Evolutionary conservation across 2,329 filamentous ascomycete genomes (phyloP).

Genomic region (Xylariales sp.): DNA sequence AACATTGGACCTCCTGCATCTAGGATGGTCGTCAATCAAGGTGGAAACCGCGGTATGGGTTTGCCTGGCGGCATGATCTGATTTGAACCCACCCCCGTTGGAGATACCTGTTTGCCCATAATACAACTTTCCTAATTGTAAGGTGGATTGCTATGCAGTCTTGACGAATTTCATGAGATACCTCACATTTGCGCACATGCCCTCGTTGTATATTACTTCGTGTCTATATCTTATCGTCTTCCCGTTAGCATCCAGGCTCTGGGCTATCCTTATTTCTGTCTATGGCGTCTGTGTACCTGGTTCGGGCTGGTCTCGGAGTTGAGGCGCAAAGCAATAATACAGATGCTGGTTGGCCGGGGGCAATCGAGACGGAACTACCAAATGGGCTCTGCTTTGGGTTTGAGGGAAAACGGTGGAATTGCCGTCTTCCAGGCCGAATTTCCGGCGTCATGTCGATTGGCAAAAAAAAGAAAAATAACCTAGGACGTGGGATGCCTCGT

Average conservation of each 20-base stretch:
- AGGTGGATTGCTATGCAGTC: constrained; percentile 5
- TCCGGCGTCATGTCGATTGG: too few species aligned
- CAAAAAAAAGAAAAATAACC: constrained; percentile 1
- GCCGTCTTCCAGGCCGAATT: too few species aligned
- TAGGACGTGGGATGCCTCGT: constrained; percentile 3
- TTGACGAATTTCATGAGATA: constrained; percentile 4
- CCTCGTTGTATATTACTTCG: constrained; percentile 6
- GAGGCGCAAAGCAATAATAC: constrained; percentile 6
- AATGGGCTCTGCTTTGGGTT: too few species aligned
- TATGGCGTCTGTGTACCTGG: not conserved
- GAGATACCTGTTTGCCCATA: not conserved
- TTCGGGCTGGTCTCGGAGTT: constrained; percentile 11
- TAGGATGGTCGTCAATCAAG: constrained; percentile 28
- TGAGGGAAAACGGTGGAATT: too few species aligned
- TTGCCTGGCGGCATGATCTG: constrained; percentile 44
- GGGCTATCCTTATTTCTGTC: not conserved
- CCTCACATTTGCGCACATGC: too few species aligned
- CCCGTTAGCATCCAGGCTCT: not conserved
- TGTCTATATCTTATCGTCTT: constrained; percentile 6
- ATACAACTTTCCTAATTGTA: too few species aligned
- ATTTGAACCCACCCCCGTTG: constrained; percentile 9
- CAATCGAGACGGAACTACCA: too few species aligned
- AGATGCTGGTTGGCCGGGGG: not conserved
- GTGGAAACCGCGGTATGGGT: constrained; percentile 21
- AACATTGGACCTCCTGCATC: constrained; percentile 29